Conservation (phyloP, 1,284 basidiomycete genomes). For the Fomitopsis pinicola region DNA sequence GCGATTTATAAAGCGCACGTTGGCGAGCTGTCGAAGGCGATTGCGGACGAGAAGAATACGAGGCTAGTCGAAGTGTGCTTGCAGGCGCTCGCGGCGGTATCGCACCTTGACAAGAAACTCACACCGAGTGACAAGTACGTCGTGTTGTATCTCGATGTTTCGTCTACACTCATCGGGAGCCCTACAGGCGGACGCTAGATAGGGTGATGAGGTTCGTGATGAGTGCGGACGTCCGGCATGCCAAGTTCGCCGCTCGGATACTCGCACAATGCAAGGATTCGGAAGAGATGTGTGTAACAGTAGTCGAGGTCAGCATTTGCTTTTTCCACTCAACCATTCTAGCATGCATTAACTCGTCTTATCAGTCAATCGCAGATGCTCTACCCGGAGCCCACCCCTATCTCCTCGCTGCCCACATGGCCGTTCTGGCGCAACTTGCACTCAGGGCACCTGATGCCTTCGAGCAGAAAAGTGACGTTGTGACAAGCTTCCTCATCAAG, state of each 20-base stretch:
- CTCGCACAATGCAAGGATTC: conserved; percentile 58
- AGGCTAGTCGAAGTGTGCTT: conserved; percentile 65
- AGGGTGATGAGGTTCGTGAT: conserved; percentile 59
- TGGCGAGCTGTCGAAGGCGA: conserved; percentile 67
- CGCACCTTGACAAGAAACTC: conserved; percentile 52
- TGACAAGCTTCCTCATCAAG: conserved; percentile 72
- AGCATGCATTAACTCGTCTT: background rate
- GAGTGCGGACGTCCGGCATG: conserved; percentile 61
- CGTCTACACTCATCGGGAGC: background rate
- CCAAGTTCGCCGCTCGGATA: conserved; percentile 87
- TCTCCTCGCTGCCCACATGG: conserved; percentile 61
- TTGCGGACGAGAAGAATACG: conserved; percentile 61
- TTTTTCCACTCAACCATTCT: background rate
- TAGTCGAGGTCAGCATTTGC: conserved; percentile 60
- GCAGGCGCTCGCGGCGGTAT: conserved; percentile 71
- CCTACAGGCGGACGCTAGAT: conserved; percentile 59
- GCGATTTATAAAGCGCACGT: conserved; percentile 73
- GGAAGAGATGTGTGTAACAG: conserved; percentile 44
- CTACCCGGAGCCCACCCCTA: conserved; percentile 51
- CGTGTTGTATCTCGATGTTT: background rate
- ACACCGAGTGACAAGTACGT: conserved; percentile 66
- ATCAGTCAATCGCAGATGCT: conserved; percentile 52
- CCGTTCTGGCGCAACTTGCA: conserved; percentile 75
- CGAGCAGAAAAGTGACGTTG: conserved; percentile 70
- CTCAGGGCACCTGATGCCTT: conserved; percentile 68